These are phyloP conservation scores for Choiromyces venosus DNA, from an alignment of 495 filamentous ascomycete species.

Conservation along the genomic window DNA sequence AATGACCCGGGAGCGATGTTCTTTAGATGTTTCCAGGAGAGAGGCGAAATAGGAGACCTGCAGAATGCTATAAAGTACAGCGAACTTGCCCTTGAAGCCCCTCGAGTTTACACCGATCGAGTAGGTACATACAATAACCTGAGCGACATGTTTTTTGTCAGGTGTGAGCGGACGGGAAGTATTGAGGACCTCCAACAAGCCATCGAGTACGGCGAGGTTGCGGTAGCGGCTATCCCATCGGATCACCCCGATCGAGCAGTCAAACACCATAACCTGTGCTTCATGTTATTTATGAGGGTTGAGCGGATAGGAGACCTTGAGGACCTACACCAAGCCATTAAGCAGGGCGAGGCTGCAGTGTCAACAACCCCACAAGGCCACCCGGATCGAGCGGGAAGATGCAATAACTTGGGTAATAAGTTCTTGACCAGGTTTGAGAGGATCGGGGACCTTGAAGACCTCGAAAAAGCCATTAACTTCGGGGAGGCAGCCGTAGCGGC, in stretches of 20 bases:
- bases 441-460: neutral
- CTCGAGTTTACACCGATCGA: no score
- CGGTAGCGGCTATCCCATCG: no score
- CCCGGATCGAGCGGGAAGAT: no score
- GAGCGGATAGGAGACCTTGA: no score
- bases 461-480: neutral
- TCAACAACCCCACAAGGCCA: neutral
- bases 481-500: neutral
- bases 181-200: constrained; percentile 5
- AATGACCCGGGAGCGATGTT: no score
- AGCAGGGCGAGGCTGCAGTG: neutral
- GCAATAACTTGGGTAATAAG: neutral
- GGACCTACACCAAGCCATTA: no score
- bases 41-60: neutral
- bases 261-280: no score
- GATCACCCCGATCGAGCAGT: neutral
- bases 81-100: neutral
- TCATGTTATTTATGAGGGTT: no score
- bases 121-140: neutral
- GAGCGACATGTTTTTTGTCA: neutral
- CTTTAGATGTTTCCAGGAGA: no score
- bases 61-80: neutral
- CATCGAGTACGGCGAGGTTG: neutral
- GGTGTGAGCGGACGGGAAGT: constrained; percentile 6
- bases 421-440: neutral